Evolutionary conservation across 2,329 filamentous ascomycete species (phyloP).

Genomic region (Plectosphaerella cucumerina): DNA sequence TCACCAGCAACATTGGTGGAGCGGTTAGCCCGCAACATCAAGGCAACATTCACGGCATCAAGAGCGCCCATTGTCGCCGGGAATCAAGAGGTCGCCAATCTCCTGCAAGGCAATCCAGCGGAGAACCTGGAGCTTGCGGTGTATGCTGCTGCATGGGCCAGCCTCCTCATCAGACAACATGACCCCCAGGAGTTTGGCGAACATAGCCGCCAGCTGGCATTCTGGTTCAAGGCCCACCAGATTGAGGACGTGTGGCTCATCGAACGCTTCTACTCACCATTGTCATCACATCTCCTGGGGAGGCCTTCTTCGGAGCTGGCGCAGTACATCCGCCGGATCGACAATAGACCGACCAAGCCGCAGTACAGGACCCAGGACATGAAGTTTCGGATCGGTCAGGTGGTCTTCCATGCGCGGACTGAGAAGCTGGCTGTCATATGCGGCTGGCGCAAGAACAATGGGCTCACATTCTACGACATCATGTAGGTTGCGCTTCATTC

Average conservation of each 20-base stretch:
- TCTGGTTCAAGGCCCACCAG: conserved; percentile 41
- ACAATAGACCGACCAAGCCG: conserved; percentile 34
- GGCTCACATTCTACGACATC: conserved; percentile 67
- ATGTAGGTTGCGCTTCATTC: conserved; percentile 56
- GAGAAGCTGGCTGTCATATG: conserved; percentile 76
- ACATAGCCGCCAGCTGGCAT: conserved; percentile 11
- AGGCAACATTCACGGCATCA: conserved; percentile 53
- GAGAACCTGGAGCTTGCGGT: conserved; percentile 53
- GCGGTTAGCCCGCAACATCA: conserved; percentile 76
- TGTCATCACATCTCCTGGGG: conserved; percentile 41
- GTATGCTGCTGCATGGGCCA: conserved; percentile 73
- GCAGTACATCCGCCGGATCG: conserved; percentile 37
- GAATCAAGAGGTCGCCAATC: conserved; percentile 21
- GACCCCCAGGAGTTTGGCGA: conserved; percentile 10
- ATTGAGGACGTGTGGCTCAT: conserved; percentile 69
- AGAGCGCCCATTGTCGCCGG: background rate
- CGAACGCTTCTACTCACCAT: conserved; percentile 61
- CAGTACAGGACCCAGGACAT: conserved; percentile 20
- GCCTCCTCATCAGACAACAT: conserved; percentile 47
- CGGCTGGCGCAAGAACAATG: conserved; percentile 67
- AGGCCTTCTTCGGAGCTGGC: conserved; percentile 8
- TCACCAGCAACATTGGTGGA: conserved; percentile 64
- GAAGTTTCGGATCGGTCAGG: conserved; percentile 68
- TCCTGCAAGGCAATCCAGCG: conserved; percentile 44
- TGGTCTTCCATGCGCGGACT: conserved; percentile 81